Evolutionary conservation across 768 basidiomycete species (phyloP), one percentile per base, ranked within the genome.

Genomic region (Trametes coccinea): DNA sequence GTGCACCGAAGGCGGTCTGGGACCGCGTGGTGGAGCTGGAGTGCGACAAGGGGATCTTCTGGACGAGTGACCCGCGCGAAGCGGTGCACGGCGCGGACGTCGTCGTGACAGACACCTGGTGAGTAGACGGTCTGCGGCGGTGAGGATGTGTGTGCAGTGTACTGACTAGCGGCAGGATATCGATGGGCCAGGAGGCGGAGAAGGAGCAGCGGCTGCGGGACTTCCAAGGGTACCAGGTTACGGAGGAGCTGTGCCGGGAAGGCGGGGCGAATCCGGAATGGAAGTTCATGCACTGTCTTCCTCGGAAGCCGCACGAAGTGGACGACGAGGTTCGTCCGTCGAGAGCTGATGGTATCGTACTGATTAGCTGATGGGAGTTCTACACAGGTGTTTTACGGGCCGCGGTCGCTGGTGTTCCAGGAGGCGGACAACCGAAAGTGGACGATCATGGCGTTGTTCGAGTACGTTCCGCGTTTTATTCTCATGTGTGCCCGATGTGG

Each of bases 41-140:
- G 7, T 91, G 89, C 69, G 89, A 92, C 63, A 81, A 87, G 67
- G 73, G 76, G 52, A 91, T 93, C 49, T 81, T 77, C 77, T 92
- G 91, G 92, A 83, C 83, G 31, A 76, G 72, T 9, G 89, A 93
- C 67, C 95, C 96, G 1, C 82, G 80, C 53, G 92, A 95, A 71
- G 97, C 97, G 0, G 91, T 98, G 6, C 74, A 87, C 3, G 88
- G 86, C 46, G 97, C 97, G 6, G 93, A 98, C 69, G 85, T 98
- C n/a, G 91, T 98, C 49, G 84, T 97, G 10, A 99, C 97, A 2
- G 97, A 99, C 73, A 99, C 97, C 4, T 99, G 96, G 94, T 93
- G 61, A 59, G 81, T 72, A 48, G 45, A 45, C 37, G 41, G 33
- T 46, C 11, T 37, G 5, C 34, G 34, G 43, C 10, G 31, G 40